phyloP scores from a whole-genome alignment of 495 filamentous ascomycete species.

The Xylaria bambusicola region DNA sequence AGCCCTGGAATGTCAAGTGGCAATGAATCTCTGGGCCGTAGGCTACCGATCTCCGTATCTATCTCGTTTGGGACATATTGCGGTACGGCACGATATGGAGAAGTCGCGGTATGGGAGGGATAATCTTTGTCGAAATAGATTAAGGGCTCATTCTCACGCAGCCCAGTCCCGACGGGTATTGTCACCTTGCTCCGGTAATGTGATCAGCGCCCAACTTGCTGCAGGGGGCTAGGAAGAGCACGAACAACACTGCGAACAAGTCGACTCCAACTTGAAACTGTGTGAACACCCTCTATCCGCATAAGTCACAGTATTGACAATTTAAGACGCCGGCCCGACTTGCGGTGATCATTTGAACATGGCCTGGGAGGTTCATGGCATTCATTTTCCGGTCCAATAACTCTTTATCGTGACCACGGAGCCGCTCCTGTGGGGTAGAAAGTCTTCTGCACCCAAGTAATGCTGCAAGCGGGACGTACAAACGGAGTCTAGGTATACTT shows the following conservation, averaged over 20 bases:
- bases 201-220: background rate
- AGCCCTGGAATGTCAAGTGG: constrained; percentile 14
- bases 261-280: background rate
- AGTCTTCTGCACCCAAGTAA: constrained; percentile 3
- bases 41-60: constrained; percentile 11
- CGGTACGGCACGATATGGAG: constrained; percentile 25
- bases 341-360: background rate
- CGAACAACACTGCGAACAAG: background rate
- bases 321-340: constrained; percentile 15
- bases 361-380: background rate
- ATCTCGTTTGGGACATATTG: constrained; percentile 21
- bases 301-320: background rate
- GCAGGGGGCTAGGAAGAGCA: background rate
- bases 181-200: constrained; percentile 11
- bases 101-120: constrained; percentile 18
- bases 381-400: constrained; percentile 16
- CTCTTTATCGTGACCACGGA: constrained; percentile 3
- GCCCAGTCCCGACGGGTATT: constrained; percentile 29
- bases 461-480: background rate
- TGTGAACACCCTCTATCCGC: background rate
- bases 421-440: background rate
- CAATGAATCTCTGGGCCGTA: background rate
- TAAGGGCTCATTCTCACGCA: constrained; percentile 22
- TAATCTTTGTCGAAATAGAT: constrained; percentile 25
- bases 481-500: background rate